phyloP scores from a whole-genome alignment of 495 filamentous ascomycete genomes.

The Neurospora sp. region DNA sequence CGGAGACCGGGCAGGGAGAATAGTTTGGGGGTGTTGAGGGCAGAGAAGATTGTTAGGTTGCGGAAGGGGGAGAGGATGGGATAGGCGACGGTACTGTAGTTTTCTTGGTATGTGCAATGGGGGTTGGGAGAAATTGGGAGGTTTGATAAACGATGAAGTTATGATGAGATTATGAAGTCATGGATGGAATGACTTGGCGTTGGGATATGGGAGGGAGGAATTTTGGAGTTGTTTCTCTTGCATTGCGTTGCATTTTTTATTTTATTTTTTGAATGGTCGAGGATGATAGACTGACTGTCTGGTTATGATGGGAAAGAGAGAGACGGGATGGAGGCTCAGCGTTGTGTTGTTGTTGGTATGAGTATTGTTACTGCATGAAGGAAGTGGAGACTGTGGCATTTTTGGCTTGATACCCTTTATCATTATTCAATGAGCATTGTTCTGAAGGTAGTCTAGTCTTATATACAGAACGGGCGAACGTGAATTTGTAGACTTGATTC shows the following conservation, averaged over 20 bases:
- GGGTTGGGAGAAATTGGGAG: neutral
- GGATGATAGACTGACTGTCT: neutral
- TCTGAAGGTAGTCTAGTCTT: neutral
- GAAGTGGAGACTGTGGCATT: neutral
- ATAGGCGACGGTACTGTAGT: neutral
- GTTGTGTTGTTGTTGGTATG: neutral
- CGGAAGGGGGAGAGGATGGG: slow-evolving; percentile 9
- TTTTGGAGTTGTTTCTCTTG: neutral
- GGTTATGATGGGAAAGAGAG: neutral
- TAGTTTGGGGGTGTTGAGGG: slow-evolving; percentile 57
- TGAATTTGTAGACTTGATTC: too few species aligned
- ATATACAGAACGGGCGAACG: neutral
- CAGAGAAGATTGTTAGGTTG: slow-evolving; percentile 52
- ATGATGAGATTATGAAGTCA: neutral
- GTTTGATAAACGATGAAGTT: neutral
- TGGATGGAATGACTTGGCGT: neutral
- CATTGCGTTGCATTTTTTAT: neutral
- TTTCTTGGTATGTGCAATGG: neutral
- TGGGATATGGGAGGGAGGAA: neutral
- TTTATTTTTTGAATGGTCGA: neutral
- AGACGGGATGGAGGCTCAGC: neutral
- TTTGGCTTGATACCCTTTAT: neutral
- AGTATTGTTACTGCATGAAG: neutral
- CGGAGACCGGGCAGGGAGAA: slow-evolving; percentile 58
- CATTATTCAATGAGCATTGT: neutral